Evolutionary conservation across 2,329 filamentous ascomycete genomes (phyloP).

Genomic region (Coniochaeta pulveracea): DNA sequence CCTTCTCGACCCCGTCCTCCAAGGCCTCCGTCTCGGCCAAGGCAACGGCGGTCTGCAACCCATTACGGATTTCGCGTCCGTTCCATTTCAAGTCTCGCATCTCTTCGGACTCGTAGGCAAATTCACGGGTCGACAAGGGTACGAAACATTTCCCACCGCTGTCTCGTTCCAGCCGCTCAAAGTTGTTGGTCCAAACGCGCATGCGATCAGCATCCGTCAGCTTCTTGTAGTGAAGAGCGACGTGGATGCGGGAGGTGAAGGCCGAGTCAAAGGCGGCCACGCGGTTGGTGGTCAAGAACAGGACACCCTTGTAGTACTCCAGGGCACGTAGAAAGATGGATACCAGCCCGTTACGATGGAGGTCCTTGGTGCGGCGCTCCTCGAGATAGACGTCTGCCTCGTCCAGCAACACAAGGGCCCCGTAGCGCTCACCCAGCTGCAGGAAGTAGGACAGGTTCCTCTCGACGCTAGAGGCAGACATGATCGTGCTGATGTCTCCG

Average conservation of each 20-base stretch:
- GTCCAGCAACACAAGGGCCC: conserved; percentile 42
- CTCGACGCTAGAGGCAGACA: conserved; percentile 23
- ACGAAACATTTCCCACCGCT: conserved; percentile 24
- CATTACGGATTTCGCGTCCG: conserved; percentile 23
- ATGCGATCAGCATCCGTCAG: conserved; percentile 28
- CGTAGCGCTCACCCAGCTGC: conserved; percentile 34
- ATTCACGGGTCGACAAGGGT: conserved; percentile 25
- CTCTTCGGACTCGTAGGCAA: conserved; percentile 23
- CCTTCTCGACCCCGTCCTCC: conserved; percentile 19
- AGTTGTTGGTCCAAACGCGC: conserved; percentile 32
- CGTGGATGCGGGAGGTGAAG: conserved; percentile 37
- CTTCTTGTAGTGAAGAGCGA: conserved; percentile 32
- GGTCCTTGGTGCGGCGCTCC: conserved; percentile 29
- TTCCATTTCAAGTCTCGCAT: conserved; percentile 28
- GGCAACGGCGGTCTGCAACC: conserved; percentile 30
- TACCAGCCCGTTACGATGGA: conserved; percentile 34
- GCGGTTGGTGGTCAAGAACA: conserved; percentile 39
- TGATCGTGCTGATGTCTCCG: conserved; percentile 32
- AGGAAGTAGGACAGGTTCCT: conserved; percentile 34
- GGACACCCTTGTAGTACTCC: conserved; percentile 37
- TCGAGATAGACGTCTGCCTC: conserved; percentile 52
- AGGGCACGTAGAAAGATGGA: conserved; percentile 37
- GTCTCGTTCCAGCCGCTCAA: conserved; percentile 32
- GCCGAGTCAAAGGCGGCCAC: conserved; percentile 34
- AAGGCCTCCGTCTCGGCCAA: conserved; percentile 29